Evolutionary conservation across 768 basidiomycete genomes (phyloP).

Genomic region (Aureoboletus auriporus): DNA sequence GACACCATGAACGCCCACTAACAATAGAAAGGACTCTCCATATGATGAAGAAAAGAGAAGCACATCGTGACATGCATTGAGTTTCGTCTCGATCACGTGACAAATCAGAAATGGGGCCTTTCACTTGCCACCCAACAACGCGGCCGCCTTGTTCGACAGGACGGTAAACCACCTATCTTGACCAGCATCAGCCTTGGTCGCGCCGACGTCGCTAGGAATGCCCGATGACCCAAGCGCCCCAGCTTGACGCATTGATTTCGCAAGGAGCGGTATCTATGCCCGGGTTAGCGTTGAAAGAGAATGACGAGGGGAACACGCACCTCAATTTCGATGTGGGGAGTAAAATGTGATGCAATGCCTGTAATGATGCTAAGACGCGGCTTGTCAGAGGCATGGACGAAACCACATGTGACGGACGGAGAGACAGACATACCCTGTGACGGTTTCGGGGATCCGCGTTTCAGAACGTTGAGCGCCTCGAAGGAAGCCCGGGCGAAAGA

Average conservation of each 20-base stretch:
- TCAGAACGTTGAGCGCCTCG: slow-evolving; percentile 44
- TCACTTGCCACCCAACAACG: slow-evolving; percentile 33
- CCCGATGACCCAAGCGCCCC: slow-evolving; percentile 50
- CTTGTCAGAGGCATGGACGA: too few species aligned
- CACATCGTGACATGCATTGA: too few species aligned
- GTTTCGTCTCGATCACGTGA: too few species aligned
- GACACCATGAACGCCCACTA: too few species aligned
- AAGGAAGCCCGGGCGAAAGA: slow-evolving; percentile 64
- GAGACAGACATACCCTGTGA: slow-evolving; percentile 36
- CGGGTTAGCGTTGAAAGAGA: background rate
- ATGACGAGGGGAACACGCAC: slow-evolving; percentile 22
- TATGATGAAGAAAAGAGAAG: too few species aligned
- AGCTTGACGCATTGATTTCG: slow-evolving; percentile 49
- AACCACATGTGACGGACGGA: too few species aligned
- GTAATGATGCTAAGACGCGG: slow-evolving; percentile 32
- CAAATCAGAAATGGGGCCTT: background rate
- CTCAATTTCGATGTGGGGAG: slow-evolving; percentile 40
- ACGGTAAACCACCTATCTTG: slow-evolving; percentile 45
- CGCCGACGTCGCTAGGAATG: slow-evolving; percentile 42
- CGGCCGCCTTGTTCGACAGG: slow-evolving; percentile 51
- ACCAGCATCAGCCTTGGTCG: slow-evolving; percentile 34
- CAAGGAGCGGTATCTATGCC: slow-evolving; percentile 48
- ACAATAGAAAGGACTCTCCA: too few species aligned
- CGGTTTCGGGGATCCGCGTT: slow-evolving; percentile 35
- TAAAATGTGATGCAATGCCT: slow-evolving; percentile 34